phyloP scores from a whole-genome alignment of 2,329 filamentous ascomycete genomes.

The Beauveria australis region DNA sequence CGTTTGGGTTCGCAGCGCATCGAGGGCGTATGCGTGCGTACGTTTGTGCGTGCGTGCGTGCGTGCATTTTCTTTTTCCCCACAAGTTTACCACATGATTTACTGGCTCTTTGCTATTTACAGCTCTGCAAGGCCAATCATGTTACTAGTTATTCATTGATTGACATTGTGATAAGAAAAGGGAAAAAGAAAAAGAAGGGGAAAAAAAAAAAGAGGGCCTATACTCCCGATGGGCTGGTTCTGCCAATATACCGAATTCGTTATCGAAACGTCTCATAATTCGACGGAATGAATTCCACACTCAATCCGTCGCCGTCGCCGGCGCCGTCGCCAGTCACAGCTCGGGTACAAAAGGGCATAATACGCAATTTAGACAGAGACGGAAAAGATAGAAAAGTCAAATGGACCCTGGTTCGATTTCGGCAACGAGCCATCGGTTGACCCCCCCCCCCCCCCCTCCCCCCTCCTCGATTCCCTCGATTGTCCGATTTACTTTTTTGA shows the following conservation, averaged over 20 bases:
- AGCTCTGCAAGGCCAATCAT: too few species aligned
- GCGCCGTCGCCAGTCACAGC: too few species aligned
- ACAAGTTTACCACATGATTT: too few species aligned
- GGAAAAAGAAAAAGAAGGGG: too few species aligned
- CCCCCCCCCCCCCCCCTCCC: background rate
- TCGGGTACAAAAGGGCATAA: background rate
- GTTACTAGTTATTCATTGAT: background rate
- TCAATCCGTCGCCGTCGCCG: too few species aligned
- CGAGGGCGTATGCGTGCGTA: too few species aligned
- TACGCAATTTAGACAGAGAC: background rate
- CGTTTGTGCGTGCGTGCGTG: too few species aligned
- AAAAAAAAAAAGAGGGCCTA: background rate
- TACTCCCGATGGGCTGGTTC: background rate
- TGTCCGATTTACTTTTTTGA: slow-evolving; percentile 6
- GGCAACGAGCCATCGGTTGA: background rate
- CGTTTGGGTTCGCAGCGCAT: too few species aligned
- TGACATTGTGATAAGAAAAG: background rate
- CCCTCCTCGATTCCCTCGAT: background rate
- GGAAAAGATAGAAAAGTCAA: background rate
- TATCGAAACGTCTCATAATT: background rate
- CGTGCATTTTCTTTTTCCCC: too few species aligned
- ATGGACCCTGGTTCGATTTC: background rate
- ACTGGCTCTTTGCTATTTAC: too few species aligned
- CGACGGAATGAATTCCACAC: too few species aligned
- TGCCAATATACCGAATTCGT: background rate